phyloP scores from a whole-genome alignment of 345 rosid species.

The Xanthoceras sorbifolium region DNA sequence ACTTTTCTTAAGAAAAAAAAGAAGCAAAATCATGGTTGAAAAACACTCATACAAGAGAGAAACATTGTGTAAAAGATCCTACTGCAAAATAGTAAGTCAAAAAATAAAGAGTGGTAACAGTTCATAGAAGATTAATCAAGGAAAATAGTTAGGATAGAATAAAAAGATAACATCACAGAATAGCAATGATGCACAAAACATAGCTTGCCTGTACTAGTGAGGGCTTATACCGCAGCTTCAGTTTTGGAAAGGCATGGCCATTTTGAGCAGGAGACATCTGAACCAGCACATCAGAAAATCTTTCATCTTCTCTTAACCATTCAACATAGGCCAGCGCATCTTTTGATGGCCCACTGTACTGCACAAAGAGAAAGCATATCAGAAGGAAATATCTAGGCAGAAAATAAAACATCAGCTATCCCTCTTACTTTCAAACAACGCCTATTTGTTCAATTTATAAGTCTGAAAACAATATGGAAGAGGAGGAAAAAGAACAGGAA shows the following conservation, averaged over 20 bases:
- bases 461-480: neutral
- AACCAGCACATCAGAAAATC: conserved; percentile 69
- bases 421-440: neutral
- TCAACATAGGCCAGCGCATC: conserved; percentile 78
- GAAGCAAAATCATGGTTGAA: neutral
- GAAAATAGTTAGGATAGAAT: neutral
- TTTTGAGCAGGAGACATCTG: conserved; percentile 77
- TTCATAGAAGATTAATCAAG: neutral
- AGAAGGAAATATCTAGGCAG: conserved; percentile 1
- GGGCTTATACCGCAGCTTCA: conserved; percentile 85
- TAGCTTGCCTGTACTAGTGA: conserved; percentile 83
- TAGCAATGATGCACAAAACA: conserved; percentile 9
- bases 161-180: neutral
- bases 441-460: neutral
- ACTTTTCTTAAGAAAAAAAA: neutral
- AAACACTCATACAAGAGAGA: neutral
- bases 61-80: neutral
- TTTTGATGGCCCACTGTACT: conserved; percentile 88
- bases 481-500: neutral
- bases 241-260: conserved; percentile 87
- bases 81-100: neutral
- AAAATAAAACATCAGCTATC: neutral
- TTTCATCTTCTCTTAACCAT: conserved; percentile 71
- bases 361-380: conserved; percentile 37
- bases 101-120: neutral